Evolutionary conservation across 306 rosid genomes (phyloP), one percentile per base, ranked within the genome.

Genomic region (Castanea mollissima): DNA sequence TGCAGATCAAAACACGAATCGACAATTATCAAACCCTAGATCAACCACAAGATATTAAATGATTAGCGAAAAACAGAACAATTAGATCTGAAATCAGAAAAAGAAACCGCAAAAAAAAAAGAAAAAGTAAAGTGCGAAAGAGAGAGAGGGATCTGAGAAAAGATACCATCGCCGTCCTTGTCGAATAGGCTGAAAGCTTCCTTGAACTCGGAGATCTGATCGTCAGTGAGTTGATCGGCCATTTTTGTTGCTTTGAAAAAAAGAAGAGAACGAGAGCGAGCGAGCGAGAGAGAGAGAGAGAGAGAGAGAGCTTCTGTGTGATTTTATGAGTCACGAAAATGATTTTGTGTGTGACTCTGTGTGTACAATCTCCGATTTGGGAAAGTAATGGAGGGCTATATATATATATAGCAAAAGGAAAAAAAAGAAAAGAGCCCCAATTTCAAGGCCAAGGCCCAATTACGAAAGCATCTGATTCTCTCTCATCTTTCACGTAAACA

Each of bases 201-300:
- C 88, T 91, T 87, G 90, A 91, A 91, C 87, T 89, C 92, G 1
- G 96, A 89, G 91, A 91, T 91, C 93, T 91, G 93, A 32, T 91
- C 96, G 59, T 91, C 93, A 72, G 93, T 91, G 85, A 91, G 96
- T 55, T 91, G 96, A 82, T 91, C 96, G 51, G 96, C 96, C 96
- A 91, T 91, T 64, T 80, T 75, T 76, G 88, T 10, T n/a, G 86
- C 51, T 56, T 18, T 69, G 69, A 19, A 55, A 68, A 58, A n/a
- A 55, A 80, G 78, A 82, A 58, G 32, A n/a, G 56, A 46, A 21
- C 55, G 23, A 16, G 27, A 18, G 23, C 59, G 62, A 38, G 25
- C 14, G 38, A 78, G 62, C 31, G 25, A 19, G 38, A 78, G 16
- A n/a, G 11, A 25, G 27, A 25, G 27, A 21, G 23, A 21, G 23